Conservation (phyloP, 2,329 filamentous ascomycete species). For the Biscogniauxia sp. region DNA sequence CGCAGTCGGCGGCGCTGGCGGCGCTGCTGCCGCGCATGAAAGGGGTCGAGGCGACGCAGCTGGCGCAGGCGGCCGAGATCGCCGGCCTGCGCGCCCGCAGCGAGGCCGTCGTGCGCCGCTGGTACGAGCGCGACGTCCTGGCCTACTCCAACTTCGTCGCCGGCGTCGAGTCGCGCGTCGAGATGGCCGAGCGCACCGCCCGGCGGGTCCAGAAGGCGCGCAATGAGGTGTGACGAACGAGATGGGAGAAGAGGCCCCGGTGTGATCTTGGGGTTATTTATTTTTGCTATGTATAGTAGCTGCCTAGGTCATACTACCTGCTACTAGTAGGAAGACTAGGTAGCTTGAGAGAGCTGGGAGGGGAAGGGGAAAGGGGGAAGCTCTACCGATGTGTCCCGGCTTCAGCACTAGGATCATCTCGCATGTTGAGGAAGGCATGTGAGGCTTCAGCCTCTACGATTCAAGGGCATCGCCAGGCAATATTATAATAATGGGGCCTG, state of each 20-base stretch:
- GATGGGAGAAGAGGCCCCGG: background rate
- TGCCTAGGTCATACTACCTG: too few species aligned
- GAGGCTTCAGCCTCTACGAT: background rate
- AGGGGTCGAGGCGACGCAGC: slow-evolving; percentile 57
- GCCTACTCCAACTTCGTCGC: slow-evolving; percentile 67
- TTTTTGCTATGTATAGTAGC: too few species aligned
- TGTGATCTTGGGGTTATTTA: too few species aligned
- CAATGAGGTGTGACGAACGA: slow-evolving; percentile 40
- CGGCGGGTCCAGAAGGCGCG: slow-evolving; percentile 61
- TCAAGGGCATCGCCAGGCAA: too few species aligned
- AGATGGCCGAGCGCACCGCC: slow-evolving; percentile 63
- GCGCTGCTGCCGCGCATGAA: slow-evolving; percentile 61
- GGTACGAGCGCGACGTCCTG: slow-evolving; percentile 73
- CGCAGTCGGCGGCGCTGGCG: slow-evolving; percentile 54
- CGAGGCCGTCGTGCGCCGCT: slow-evolving; percentile 61
- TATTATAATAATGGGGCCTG: too few species aligned
- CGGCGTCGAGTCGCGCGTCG: slow-evolving; percentile 66
- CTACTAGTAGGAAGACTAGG: too few species aligned
- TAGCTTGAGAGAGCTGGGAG: too few species aligned
- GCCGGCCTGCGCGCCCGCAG: slow-evolving; percentile 62
- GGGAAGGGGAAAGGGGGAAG: too few species aligned
- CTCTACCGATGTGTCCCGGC: background rate
- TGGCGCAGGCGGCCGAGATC: slow-evolving; percentile 61
- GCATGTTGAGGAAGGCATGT: background rate
- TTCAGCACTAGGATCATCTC: background rate